Percentiles rank a stretch among this genome's conserved stretches.
Evolutionary conservation across 805 yeast species (phyloP).

Genomic region (Saccharomycopsis fermentans): DNA sequence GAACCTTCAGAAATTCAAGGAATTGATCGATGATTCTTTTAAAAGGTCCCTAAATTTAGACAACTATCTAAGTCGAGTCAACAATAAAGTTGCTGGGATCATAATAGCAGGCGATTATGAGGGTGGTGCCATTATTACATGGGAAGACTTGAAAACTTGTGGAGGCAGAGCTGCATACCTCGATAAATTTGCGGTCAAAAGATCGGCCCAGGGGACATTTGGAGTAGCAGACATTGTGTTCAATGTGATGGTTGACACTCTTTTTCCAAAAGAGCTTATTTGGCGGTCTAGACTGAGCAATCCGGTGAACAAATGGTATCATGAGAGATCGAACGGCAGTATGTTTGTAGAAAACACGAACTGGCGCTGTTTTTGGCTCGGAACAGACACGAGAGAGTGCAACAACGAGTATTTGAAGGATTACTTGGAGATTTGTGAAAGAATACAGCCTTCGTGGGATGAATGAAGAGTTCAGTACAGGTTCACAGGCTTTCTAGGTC

Average conservation of each 20-base stretch:
- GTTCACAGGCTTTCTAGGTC: too few species aligned
- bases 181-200: slow-evolving; percentile 88
- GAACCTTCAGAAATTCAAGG: slow-evolving; percentile 46
- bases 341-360: slow-evolving; percentile 23
- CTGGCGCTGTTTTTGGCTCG: slow-evolving; percentile 19
- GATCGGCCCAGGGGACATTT: slow-evolving; percentile 76
- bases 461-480: background rate
- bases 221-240: slow-evolving; percentile 92
- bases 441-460: slow-evolving; percentile 15
- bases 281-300: slow-evolving; percentile 86
- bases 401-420: background rate
- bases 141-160: slow-evolving; percentile 41
- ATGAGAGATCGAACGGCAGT: slow-evolving; percentile 77
- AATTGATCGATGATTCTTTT: slow-evolving; percentile 71
- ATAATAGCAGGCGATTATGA: slow-evolving; percentile 91
- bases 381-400: slow-evolving; percentile 7
- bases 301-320: slow-evolving; percentile 97
- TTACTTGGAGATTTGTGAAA: slow-evolving; percentile 11
- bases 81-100: slow-evolving; percentile 58
- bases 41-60: slow-evolving; percentile 53
- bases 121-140: slow-evolving; percentile 87
- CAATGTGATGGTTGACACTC: slow-evolving; percentile 56
- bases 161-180: slow-evolving; percentile 47
- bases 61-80: slow-evolving; percentile 58
- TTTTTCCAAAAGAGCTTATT: slow-evolving; percentile 62